Evolutionary conservation across 306 rosid genomes (phyloP), one percentile per base, ranked within the genome.

Genomic region (Parietaria judaica): DNA sequence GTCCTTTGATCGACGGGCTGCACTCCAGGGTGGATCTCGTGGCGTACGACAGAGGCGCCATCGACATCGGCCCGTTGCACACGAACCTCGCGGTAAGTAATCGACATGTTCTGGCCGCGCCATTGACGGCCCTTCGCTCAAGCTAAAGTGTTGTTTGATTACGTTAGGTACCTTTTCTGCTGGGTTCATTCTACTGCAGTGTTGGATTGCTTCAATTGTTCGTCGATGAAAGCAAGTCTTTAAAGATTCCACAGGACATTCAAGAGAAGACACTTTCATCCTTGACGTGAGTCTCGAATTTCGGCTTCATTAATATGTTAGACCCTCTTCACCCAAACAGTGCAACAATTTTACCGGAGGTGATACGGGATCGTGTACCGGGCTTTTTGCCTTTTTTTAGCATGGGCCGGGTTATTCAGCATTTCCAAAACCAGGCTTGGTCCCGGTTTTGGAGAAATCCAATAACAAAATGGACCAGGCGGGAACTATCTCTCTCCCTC

Each of bases 1-100:
- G 98, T 54, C 87, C 96, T 52, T 77, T 91, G 58, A 65, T 91
- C 16, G 97, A 87, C 62, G 96, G 95, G 13, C 81, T 87, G 61
- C 95, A 91, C 71, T 91, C 98, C 1, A 69, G 89, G 61, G 96
- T 91, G 14, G 72, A 81, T 64, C 96, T 87, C 16, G 82, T 87
- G 4, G 89, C 71, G 0, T 91, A 91, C 66, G 63, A 77, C 37
- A 76, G 68, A 0, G 87, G 87, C 0, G 78, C 92, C 16, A 73
- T 77, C 57, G 14, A 72, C 53, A 47, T 86, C 8, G 88, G 83
- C 62, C 82, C 82, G 43, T 88, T 86, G 45, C 81, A 80, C 78
- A 83, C 95, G 13, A 81, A 81, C 68, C 58, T 83, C 43, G 78
- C 78, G 83, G 96, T 84, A 55, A 34, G 60, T 8, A 55, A 23